Percentiles rank a stretch among this genome's conserved stretches.
These are phyloP conservation scores for Nepenthes gracilis DNA, from an alignment of 148 eudicot genomes.

Conservation along the genomic window DNA sequence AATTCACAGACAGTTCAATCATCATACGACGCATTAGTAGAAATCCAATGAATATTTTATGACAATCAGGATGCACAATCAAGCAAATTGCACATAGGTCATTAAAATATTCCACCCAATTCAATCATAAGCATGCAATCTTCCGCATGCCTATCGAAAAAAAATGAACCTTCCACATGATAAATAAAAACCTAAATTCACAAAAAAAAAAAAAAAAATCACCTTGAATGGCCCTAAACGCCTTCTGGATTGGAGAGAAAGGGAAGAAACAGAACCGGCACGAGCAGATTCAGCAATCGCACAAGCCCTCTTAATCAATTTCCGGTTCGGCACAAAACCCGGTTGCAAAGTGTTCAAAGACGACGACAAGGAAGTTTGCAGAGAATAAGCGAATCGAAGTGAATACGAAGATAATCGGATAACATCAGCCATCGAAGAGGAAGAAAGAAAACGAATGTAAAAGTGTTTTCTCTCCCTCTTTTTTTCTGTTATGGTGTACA, in stretches of 20 bases:
- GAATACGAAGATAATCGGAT: constrained; percentile 10
- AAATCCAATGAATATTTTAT: too few relatives aligned
- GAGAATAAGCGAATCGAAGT: constrained; percentile 2
- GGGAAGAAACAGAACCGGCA: neutral
- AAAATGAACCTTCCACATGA: neutral
- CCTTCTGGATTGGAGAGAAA: constrained; percentile 1
- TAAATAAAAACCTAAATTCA: neutral
- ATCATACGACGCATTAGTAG: too few relatives aligned
- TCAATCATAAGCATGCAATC: neutral
- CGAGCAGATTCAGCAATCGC: neutral
- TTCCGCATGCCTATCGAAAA: neutral
- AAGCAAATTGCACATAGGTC: too few relatives aligned
- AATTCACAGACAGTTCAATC: too few relatives aligned
- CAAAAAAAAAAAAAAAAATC: neutral
- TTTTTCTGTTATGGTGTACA: too few relatives aligned
- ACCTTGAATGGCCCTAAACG: constrained; percentile 9
- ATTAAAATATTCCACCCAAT: too few relatives aligned
- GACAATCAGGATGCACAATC: too few relatives aligned
- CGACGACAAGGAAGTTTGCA: constrained; percentile 1
- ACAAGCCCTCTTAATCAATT: constrained; percentile 1
- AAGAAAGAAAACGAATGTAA: neutral
- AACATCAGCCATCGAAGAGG: constrained; percentile 11
- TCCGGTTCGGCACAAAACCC: constrained; percentile 3
- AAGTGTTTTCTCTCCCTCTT: neutral
- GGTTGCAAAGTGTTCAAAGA: neutral